Evolutionary conservation across 1,139 yeast genomes (phyloP).

Genomic region (Meyerozyma smithsonii): DNA sequence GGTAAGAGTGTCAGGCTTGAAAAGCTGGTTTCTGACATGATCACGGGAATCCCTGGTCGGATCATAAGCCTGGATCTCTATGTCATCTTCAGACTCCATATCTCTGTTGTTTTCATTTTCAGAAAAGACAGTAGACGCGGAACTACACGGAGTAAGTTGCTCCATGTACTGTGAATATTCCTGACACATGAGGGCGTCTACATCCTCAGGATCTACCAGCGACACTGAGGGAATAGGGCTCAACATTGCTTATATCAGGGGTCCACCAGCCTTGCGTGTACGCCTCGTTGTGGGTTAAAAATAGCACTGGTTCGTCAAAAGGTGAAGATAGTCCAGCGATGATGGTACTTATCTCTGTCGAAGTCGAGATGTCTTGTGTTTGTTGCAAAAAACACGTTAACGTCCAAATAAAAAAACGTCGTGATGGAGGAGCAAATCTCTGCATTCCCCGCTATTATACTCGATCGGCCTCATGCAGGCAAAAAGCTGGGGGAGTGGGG

Average conservation of each 20-base stretch:
- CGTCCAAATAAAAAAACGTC: constrained; percentile 3
- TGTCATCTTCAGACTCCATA: constrained; percentile 1
- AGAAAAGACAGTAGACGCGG: constrained; percentile 6
- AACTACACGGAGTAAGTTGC: constrained; percentile 17
- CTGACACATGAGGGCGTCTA: not conserved
- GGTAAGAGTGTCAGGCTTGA: constrained; percentile 1
- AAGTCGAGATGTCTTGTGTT: no score
- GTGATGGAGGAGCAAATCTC: not conserved
- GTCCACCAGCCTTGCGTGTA: no score
- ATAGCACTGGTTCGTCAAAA: not conserved
- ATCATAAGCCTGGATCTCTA: constrained; percentile 8
- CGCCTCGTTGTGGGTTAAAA: not conserved
- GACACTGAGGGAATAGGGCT: constrained; percentile 2
- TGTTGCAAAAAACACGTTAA: constrained; percentile 3
- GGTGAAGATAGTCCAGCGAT: not conserved
- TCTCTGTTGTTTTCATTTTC: not conserved
- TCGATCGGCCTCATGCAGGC: constrained; percentile 1
- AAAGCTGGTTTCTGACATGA: not conserved
- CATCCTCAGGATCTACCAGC: constrained; percentile 4
- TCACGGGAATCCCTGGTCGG: constrained; percentile 6
- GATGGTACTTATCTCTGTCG: no score
- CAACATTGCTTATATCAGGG: not conserved
- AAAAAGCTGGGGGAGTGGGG: not conserved
- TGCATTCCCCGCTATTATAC: constrained; percentile 1
- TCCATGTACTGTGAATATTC: constrained; percentile 10